Conservation (phyloP, 768 basidiomycete species). For the Suillus americanus region DNA sequence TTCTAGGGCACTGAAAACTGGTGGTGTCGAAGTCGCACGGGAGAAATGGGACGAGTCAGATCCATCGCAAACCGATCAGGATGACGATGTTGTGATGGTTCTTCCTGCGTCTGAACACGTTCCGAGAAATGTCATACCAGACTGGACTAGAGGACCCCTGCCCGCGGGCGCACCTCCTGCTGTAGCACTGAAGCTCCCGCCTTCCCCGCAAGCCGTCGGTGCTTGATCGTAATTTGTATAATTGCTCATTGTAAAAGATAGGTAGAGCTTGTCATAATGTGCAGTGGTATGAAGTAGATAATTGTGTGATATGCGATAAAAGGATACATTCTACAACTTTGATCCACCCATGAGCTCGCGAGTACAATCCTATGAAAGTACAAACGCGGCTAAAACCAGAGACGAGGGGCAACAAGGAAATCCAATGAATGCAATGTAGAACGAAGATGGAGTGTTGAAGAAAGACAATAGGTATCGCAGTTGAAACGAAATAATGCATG, state of each 20-base stretch:
- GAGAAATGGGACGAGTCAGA: constrained; percentile 86
- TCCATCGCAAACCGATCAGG: constrained; percentile 39
- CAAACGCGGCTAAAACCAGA: constrained; percentile 4
- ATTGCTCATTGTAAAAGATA: constrained; percentile 11
- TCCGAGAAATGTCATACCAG: constrained; percentile 58
- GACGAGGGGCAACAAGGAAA: background rate
- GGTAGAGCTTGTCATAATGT: background rate
- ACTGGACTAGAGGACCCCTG: constrained; percentile 76
- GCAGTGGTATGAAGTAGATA: background rate
- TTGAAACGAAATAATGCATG: background rate
- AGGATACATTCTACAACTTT: constrained; percentile 8
- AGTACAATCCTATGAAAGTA: constrained; percentile 2
- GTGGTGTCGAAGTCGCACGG: constrained; percentile 76
- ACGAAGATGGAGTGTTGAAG: background rate
- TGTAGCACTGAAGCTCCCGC: constrained; percentile 13
- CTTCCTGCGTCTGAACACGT: constrained; percentile 25
- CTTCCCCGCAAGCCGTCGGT: constrained; percentile 31
- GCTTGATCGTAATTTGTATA: constrained; percentile 27
- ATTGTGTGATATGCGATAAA: constrained; percentile 4
- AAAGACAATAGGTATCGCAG: background rate
- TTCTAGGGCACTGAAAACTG: constrained; percentile 78
- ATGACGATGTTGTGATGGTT: constrained; percentile 25
- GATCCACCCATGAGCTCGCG: constrained; percentile 1
- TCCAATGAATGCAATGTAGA: constrained; percentile 5
- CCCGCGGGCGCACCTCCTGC: constrained; percentile 65